Evolutionary conservation across 139 green algal genomes (phyloP).

Genomic region (Chlamydomonas sp.): DNA sequence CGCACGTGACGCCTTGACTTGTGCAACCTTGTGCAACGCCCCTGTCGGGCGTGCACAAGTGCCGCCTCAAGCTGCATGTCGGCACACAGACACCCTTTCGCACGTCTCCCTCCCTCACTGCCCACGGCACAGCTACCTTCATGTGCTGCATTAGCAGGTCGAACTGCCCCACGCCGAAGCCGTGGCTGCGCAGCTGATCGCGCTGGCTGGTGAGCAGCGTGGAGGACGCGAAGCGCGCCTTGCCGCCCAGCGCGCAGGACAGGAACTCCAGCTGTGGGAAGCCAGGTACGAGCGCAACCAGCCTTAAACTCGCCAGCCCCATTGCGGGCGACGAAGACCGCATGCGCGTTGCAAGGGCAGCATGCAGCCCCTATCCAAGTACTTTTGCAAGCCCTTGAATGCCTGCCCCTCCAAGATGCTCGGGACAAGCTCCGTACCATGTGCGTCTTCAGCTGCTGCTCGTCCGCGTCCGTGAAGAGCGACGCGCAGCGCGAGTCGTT

Average conservation of each 20-base stretch:
- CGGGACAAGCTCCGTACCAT: not conserved
- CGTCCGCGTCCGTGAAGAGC: conserved; percentile 21
- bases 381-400: no score
- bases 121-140: conserved; percentile 1
- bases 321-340: no score
- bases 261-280: conserved; percentile 33
- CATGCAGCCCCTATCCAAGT: no score
- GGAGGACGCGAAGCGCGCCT: conserved; percentile 39
- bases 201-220: conserved; percentile 27
- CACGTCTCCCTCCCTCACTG: not conserved
- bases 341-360: no score
- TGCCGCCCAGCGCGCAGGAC: conserved; percentile 31
- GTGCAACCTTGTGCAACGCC: no score
- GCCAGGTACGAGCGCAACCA: not conserved
- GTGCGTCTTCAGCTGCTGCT: conserved; percentile 37
- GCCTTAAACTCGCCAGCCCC: no score
- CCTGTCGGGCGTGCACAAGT: no score
- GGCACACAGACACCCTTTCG: not conserved
- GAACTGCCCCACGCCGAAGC: conserved; percentile 28
- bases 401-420: no score
- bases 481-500: conserved; percentile 7
- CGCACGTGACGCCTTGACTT: no score
- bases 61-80: not conserved
- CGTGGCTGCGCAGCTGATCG: conserved; percentile 24
- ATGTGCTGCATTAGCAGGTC: conserved; percentile 35